Evolutionary conservation across 2,329 filamentous ascomycete species (phyloP), one percentile per base, ranked within the genome.

Genomic region (Raffaelea albimanens): DNA sequence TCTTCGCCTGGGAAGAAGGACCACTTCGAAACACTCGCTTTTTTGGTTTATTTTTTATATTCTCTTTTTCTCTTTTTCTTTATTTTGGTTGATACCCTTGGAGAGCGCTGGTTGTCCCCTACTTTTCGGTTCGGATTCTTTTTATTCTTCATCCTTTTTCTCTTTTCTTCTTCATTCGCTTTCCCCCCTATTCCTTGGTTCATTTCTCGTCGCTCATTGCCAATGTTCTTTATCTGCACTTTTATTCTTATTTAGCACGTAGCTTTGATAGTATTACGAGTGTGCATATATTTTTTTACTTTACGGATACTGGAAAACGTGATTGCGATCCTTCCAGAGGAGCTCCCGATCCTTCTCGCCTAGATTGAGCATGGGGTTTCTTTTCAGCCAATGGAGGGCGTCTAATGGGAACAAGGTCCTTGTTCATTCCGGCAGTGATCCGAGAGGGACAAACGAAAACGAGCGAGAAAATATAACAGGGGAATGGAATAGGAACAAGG

Each of bases 71-170:
- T 38, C n/a, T 38, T 16, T 38, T 38, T 38, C 7, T 38, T 19
- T n/a, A 10, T 38, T 45, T 48, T 45, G 40, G 46, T 45, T 48
- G 46, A 48, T 48, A 48, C 46, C 46, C 46, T 42, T 42, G 23
- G 25, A 21, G 25, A 42, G 21, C 18, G 31, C 34, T 38, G 34
- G 34, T 38, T 38, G 34, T 38, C 34, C 34, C 34, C 34, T 38
- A n/a, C n/a, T 38, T n/a, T 38, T 38, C 18, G 18, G 34, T 38
- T 38, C 34, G 25, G 25, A 7, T 33, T 18, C 29, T 44, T n/a
- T 36, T 3, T 44, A 22, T 20, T 21, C 11, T 43, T 33, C 19
- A 5, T 31, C 5, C 14, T 31, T 16, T 29, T n/a, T 29, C 25
- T 13, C 8, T 25, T 16, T 11, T 21, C 21, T 43, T 33, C n/a